These are phyloP conservation scores for Neolecta irregularis DNA, from an alignment of 1,139 yeast genomes.

Conservation along the genomic window DNA sequence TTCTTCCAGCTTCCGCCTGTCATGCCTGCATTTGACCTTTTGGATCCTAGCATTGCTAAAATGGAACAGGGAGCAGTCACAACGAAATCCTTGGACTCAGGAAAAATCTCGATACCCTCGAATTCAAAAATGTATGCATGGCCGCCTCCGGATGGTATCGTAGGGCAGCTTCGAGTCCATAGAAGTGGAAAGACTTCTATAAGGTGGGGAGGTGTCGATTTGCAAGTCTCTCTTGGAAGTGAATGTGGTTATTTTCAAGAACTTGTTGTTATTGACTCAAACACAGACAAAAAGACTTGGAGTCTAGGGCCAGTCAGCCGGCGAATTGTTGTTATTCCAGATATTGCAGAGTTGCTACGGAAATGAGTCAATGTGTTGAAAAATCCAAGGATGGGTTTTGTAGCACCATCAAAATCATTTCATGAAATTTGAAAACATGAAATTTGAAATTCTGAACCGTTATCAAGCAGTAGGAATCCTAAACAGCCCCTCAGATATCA, in stretches of 20 bases:
- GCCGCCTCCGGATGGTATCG: slow-evolving; percentile 34
- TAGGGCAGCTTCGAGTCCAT: slow-evolving; percentile 62
- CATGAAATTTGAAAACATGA: too few species aligned
- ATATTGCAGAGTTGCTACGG: slow-evolving; percentile 17
- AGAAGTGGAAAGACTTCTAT: slow-evolving; percentile 67
- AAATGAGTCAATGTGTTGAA: too few species aligned
- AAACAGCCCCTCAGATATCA: too few species aligned
- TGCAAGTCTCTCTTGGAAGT: slow-evolving; percentile 65
- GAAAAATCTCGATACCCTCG: slow-evolving; percentile 2
- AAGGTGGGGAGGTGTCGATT: slow-evolving; percentile 50
- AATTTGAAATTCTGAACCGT: too few species aligned
- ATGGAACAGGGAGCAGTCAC: slow-evolving; percentile 12
- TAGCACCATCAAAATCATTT: too few species aligned
- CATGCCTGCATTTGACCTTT: slow-evolving; percentile 45
- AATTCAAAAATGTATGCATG: slow-evolving; percentile 4
- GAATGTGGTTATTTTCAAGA: slow-evolving; percentile 62
- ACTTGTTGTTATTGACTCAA: slow-evolving; percentile 43
- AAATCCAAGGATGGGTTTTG: too few species aligned
- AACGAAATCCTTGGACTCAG: slow-evolving; percentile 10
- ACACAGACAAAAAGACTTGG: slow-evolving; percentile 32
- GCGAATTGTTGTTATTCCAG: slow-evolving; percentile 42
- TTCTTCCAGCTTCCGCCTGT: slow-evolving; percentile 59
- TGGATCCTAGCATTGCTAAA: slow-evolving; percentile 15
- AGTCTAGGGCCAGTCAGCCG: slow-evolving; percentile 49
- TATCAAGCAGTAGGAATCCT: too few species aligned